Evolutionary conservation across 805 yeast genomes (phyloP).

Genomic region (Ascoidea rubescens): DNA sequence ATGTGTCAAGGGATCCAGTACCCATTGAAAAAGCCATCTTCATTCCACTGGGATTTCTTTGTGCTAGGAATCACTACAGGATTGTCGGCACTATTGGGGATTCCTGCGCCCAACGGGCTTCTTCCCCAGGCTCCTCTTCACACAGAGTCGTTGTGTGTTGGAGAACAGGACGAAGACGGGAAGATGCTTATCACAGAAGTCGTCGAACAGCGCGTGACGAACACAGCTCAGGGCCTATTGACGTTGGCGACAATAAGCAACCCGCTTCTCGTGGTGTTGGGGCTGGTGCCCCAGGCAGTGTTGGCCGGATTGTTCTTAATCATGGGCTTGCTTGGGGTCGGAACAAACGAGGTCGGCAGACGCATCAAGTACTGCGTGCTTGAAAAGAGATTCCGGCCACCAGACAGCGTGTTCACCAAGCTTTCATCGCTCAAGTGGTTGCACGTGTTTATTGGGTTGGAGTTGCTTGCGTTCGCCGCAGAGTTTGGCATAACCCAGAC

Average conservation of each 20-base stretch:
- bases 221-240: conserved; percentile 37
- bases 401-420: conserved; percentile 6
- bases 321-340: conserved; percentile 78
- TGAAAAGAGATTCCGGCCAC: conserved; percentile 33
- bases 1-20: conserved; percentile 81
- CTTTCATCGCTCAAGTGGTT: conserved; percentile 29
- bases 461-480: conserved; percentile 54
- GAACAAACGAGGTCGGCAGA: conserved; percentile 48
- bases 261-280: conserved; percentile 71
- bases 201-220: conserved; percentile 9
- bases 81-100: conserved; percentile 71
- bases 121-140: conserved; percentile 97
- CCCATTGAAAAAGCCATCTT: conserved; percentile 73
- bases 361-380: conserved; percentile 49
- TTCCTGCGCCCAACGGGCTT: conserved; percentile 93
- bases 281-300: conserved; percentile 84
- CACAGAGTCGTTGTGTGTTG: conserved; percentile 60
- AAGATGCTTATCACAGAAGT: conserved; percentile 15
- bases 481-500: conserved; percentile 83
- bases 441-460: conserved; percentile 38
- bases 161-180: conserved; percentile 20
- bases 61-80: conserved; percentile 81
- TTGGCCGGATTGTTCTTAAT: conserved; percentile 85
- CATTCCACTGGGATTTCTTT: conserved; percentile 88
- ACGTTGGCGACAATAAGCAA: conserved; percentile 81